Conservation (phyloP, 345 rosid genomes). For the Salix viminalis region DNA sequence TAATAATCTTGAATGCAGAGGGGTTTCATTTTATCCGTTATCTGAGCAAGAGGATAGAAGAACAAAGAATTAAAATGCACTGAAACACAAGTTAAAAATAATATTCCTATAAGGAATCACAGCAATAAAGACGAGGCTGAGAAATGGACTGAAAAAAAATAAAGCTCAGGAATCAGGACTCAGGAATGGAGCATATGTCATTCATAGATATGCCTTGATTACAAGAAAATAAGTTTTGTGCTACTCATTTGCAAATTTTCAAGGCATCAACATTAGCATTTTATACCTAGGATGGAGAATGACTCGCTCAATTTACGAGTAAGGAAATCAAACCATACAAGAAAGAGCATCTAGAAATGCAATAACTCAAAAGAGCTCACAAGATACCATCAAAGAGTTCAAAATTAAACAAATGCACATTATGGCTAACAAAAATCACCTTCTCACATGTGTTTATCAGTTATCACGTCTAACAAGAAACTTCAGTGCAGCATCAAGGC, state of each 20-base stretch:
- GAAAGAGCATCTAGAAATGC: constrained; percentile 7
- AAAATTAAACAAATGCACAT: constrained; percentile 6
- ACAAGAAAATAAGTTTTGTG: no score
- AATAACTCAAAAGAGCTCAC: constrained; percentile 2
- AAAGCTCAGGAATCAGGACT: not conserved
- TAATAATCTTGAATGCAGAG: not conserved
- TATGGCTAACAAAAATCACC: constrained; percentile 9
- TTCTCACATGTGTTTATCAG: constrained; percentile 6
- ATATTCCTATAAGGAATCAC: not conserved
- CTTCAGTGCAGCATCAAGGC: constrained; percentile 4
- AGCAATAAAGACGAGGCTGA: not conserved
- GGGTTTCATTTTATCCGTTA: not conserved
- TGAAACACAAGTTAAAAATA: not conserved
- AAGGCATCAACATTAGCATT: not conserved
- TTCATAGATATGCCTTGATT: no score
- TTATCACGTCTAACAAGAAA: constrained; percentile 4
- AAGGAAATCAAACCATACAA: constrained; percentile 13
- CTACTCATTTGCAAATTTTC: not conserved
- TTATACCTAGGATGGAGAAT: not conserved
- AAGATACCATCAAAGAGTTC: not conserved
- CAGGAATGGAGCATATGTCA: no score
- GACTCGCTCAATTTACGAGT: not conserved
- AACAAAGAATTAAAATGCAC: not conserved
- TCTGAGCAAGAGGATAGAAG: not conserved
- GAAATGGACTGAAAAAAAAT: not conserved